A percentile compares a stretch with the other conserved stretches of the same genome.
Evolutionary conservation across 2,329 filamentous ascomycete genomes (phyloP).

Genomic region (Clonostachys chloroleuca): DNA sequence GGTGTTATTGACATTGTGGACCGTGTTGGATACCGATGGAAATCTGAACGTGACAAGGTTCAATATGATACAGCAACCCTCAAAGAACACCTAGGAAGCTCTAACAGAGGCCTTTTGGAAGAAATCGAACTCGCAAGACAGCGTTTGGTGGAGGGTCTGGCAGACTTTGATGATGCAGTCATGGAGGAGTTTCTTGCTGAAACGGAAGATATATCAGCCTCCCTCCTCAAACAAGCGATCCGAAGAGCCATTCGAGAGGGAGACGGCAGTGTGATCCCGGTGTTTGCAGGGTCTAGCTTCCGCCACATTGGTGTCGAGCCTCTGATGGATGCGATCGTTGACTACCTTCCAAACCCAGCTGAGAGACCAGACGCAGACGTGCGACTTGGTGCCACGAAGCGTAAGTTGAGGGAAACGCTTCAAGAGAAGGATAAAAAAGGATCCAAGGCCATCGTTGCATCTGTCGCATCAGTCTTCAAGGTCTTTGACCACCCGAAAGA

Average conservation of each 20-base stretch:
- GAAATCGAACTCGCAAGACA: constrained; percentile 75
- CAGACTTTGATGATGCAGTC: constrained; percentile 82
- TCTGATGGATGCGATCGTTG: constrained; percentile 80
- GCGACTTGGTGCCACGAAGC: constrained; percentile 53
- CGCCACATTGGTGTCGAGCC: constrained; percentile 92
- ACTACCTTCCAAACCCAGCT: constrained; percentile 78
- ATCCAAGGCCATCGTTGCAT: constrained; percentile 27
- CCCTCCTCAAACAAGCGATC: constrained; percentile 68
- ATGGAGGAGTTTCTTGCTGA: constrained; percentile 80
- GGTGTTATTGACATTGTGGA: constrained; percentile 84
- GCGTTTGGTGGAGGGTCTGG: constrained; percentile 76
- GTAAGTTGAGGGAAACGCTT: constrained; percentile 29
- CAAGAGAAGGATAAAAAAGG: constrained; percentile 27
- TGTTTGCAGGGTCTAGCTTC: constrained; percentile 91
- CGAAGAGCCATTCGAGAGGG: constrained; percentile 65
- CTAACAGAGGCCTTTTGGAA: constrained; percentile 47
- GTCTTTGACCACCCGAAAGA: constrained; percentile 84
- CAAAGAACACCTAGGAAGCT: constrained; percentile 30
- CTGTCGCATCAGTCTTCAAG: constrained; percentile 78
- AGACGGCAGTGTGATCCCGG: constrained; percentile 71
- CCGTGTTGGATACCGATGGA: constrained; percentile 71
- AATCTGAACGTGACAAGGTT: constrained; percentile 34
- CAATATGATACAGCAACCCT: constrained; percentile 20
- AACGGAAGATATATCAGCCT: constrained; percentile 67
- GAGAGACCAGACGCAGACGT: constrained; percentile 80